Base-by-base conservation (phyloP, 2,329 filamentous ascomycete species). In the Cordyceps javanica region DNA sequence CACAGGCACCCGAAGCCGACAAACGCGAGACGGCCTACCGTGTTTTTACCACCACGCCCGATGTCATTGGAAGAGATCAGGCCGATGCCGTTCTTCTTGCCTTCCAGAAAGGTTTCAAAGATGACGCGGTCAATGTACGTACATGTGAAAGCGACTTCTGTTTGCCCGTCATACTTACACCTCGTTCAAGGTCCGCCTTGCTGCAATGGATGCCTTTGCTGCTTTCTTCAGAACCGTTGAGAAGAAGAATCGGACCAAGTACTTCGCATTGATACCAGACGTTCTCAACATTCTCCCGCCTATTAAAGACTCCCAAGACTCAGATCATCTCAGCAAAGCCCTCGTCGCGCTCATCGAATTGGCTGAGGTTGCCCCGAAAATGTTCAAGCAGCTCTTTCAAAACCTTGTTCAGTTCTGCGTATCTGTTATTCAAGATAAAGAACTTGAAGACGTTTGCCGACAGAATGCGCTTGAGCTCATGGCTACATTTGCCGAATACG, bases 401-500 rank as follows among this genome's bases (percentile, higher is more conserved):
- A 92, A 91, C 67, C 81, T 99, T 4, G 93, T 97, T 53, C 87
- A 90, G 65, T 97, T 99, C 74, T 93, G 88, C 70, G 86, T 97
- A 60, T 91, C 90, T 7, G 91, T 97, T 59, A 90, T 99, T 64
- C 90, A 95, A 67, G 93, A 99, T 71, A 97, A 97, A 76, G 92
- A 97, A 61, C 82, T 99, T 23, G 88, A 87, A 61, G 92, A 96
- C 68, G 83, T 92, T 64, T 90, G 91, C 61, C 86, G 94, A 60
- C 94, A 99, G 72, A 97, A 97, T 69, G 91, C 93, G 0, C 80
- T 99, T 42, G 94, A 99, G 72, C 82, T 99, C 57, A 96, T 99
- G 90, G 92, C 92, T 26, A 99, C 94, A 0, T 99, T 99, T 71
- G 92, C 93, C 63, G 94, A 99, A 69, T 94, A 93, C 67, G 89